phyloP scores from a whole-genome alignment of 352 stramenopile genomes.

The Globisporangium abappressorium region DNA sequence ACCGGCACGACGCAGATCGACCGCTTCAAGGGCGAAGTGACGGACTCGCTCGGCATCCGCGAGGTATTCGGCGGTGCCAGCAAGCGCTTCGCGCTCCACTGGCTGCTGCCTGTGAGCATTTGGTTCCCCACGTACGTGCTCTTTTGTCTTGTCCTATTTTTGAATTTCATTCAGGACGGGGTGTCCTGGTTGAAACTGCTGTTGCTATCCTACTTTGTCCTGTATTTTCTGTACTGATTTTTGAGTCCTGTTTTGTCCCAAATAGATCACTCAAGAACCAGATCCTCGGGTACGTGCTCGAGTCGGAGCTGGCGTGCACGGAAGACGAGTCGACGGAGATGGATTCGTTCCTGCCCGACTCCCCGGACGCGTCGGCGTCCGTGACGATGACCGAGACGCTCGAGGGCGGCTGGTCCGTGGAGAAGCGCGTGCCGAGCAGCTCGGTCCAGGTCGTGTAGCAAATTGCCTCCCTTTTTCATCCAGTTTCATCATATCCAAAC shows the following conservation, averaged over 20 bases:
- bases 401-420: conserved; percentile 81
- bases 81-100: conserved; percentile 62
- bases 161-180: not conserved
- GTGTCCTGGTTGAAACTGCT: conserved; percentile 2
- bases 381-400: conserved; percentile 70
- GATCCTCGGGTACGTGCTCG: conserved; percentile 78
- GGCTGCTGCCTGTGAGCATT: conserved; percentile 84
- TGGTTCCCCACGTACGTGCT: conserved; percentile 76
- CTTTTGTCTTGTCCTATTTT: not conserved
- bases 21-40: conserved; percentile 90
- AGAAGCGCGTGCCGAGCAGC: conserved; percentile 70
- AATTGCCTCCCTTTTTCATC: not conserved
- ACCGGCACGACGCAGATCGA: conserved; percentile 97
- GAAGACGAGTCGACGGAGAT: conserved; percentile 75
- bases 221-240: not conserved
- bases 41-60: conserved; percentile 69
- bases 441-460: conserved; percentile 50
- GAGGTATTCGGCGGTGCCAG: conserved; percentile 78
- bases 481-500: not conserved
- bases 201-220: not conserved
- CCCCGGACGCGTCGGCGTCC: conserved; percentile 32
- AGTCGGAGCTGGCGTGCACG: conserved; percentile 61
- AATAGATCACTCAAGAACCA: conserved; percentile 78
- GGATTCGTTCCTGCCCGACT: conserved; percentile 56
- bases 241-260: conserved; percentile 2